Percentiles rank a stretch among this genome's conserved stretches.
These are phyloP conservation scores for Mitragyna speciosa DNA, from an alignment of 257 asterid species.

Conservation along the genomic window DNA sequence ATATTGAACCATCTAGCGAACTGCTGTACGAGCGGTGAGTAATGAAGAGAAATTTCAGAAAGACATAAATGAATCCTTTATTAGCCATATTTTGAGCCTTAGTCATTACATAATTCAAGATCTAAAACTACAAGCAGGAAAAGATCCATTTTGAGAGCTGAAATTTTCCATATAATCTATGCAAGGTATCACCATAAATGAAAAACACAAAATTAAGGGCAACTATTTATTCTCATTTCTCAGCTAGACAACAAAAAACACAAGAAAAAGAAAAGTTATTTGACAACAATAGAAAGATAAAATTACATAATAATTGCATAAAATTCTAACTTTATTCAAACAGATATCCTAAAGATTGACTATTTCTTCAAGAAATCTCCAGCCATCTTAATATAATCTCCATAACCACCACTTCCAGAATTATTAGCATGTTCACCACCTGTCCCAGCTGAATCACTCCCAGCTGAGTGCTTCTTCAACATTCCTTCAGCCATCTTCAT, in stretches of 20 bases:
- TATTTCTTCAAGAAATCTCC: constrained; percentile 11
- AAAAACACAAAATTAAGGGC: no score
- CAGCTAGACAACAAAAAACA: neutral
- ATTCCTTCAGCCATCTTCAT: constrained; percentile 23
- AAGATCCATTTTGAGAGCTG: no score
- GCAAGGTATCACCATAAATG: no score
- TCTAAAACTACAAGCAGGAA: neutral
- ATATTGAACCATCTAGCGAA: neutral
- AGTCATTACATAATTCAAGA: neutral
- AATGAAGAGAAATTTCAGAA: no score
- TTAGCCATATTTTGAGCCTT: neutral
- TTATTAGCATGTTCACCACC: neutral
- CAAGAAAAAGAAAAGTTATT: neutral
- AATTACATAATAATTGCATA: neutral
- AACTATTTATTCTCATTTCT: neutral
- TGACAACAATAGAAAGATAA: neutral
- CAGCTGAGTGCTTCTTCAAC: constrained; percentile 7
- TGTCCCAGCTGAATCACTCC: neutral
- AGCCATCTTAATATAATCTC: constrained; percentile 5
- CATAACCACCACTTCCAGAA: constrained; percentile 1
- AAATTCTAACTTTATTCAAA: neutral
- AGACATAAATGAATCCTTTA: no score
- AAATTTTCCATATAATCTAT: no score
- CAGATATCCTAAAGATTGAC: neutral
- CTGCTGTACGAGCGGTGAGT: neutral